Evolutionary conservation across 169 alveolate genomes (phyloP).

Genomic region (Eimeria sp.): DNA sequence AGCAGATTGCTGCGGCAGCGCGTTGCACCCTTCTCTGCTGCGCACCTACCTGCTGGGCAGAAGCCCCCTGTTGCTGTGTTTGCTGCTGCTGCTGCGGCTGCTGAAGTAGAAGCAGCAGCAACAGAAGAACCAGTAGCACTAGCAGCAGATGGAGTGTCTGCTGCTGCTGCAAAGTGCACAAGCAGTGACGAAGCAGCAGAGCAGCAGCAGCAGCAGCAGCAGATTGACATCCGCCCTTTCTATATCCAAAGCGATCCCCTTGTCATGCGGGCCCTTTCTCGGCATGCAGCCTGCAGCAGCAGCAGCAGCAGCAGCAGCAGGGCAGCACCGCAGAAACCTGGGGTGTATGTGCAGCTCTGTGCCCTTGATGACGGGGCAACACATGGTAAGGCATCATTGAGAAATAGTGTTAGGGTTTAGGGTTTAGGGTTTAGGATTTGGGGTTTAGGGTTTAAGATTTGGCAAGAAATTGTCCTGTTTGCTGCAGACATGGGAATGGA

Average conservation of each 20-base stretch:
- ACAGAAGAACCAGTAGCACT: background rate
- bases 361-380: constrained; percentile 52
- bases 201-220: constrained; percentile 70
- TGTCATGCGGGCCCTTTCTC: background rate
- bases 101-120: background rate
- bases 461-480: background rate
- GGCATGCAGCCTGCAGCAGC: constrained; percentile 48
- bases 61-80: constrained; percentile 11
- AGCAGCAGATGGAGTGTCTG: background rate
- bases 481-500: background rate
- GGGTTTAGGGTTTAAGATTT: constrained; percentile 9
- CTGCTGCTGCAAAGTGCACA: background rate
- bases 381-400: background rate
- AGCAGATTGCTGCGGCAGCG: constrained; percentile 48
- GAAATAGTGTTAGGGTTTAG: background rate
- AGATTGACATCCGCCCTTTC: background rate
- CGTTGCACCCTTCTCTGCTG: constrained; percentile 34
- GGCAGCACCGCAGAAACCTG: constrained; percentile 5
- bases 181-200: background rate
- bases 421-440: constrained; percentile 32
- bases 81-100: constrained; percentile 6
- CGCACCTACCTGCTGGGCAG: background rate
- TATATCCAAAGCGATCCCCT: background rate
- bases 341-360: constrained; percentile 52
- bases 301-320: constrained; percentile 10